phyloP scores from a whole-genome alignment of 257 asterid genomes.

The Nicotiana noctiflora region DNA sequence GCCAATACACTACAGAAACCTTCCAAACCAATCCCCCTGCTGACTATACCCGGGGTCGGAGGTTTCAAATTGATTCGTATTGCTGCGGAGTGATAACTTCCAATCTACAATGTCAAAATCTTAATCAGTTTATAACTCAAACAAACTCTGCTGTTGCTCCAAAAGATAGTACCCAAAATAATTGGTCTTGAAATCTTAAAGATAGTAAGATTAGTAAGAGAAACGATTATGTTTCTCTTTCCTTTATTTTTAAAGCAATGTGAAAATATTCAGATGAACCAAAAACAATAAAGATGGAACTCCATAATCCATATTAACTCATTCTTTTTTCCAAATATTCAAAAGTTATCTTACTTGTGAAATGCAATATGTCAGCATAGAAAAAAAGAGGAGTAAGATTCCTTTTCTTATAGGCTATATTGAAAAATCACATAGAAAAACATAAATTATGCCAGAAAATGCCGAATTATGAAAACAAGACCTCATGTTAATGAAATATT shows the following conservation, averaged over 20 bases:
- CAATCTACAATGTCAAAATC: slow-evolving; percentile 40
- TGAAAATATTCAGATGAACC: neutral
- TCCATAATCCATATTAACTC: neutral
- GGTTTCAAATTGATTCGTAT: slow-evolving; percentile 55
- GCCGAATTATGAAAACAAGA: neutral
- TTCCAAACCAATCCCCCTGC: slow-evolving; percentile 88
- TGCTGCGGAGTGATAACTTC: slow-evolving; percentile 77
- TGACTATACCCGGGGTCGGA: slow-evolving; percentile 84
- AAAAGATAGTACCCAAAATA: neutral
- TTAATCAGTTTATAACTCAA: neutral
- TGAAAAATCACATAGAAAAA: neutral
- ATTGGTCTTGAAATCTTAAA: neutral
- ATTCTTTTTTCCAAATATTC: neutral
- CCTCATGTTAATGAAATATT: neutral
- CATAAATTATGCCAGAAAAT: neutral
- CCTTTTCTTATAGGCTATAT: neutral
- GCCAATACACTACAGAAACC: slow-evolving; percentile 94
- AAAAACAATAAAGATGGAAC: neutral
- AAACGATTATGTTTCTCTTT: neutral
- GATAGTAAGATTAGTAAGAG: neutral
- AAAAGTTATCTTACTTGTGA: neutral
- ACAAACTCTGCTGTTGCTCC: neutral
- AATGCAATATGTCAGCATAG: neutral
- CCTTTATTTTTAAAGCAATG: neutral
- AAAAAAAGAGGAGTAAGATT: neutral